Base-by-base conservation (phyloP, 2,329 filamentous ascomycete species). In the Microdochium paspali region DNA sequence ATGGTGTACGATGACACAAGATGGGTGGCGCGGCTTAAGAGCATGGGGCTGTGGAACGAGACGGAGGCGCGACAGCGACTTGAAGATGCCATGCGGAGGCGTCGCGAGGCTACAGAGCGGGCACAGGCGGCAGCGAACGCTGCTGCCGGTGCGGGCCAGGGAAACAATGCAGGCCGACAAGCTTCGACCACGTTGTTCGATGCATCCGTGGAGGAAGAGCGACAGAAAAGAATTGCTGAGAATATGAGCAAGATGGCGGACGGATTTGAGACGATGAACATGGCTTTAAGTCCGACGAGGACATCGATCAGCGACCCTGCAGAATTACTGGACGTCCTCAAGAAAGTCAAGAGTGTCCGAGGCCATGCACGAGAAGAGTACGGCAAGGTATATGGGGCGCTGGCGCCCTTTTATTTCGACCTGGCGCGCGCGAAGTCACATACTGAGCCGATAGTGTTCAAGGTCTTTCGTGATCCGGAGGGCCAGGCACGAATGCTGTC, bases 1-100 rank as follows among this genome's bases (percentile, higher is more conserved):
- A 98, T 98, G 90, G 90, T 96, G 3, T 98, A 97, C 67, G 93
- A 98, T 64, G 93, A 98, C 65, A 88, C 90, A 45, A 79, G 91
- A 70, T 98, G 93, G 93, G 86, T 97, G 32, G 82, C 87, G 53
- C 79, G 87, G 53, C 68, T 98, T 47, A 86, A 86, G 62, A 82
- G 77, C 49, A 95, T 98, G 82, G 87, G 85, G 2, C 85, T 87
- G 55, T 98, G 93, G 93, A 85, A 95, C 60, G 93, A 98, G 62
- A 66, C 72, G 3, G 91, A 95, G 62, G 93, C 93, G 4, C 78
- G 90, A 51, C 82, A 79, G 55, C 73, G 87, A 46, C 87, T 89
- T 46, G 91, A 96, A 52, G 84, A 91, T 23, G 76, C 78, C 7
- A 75, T 84, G 57, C 70, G 71, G 53, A 70, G 70, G 56, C 76